Base-by-base conservation (phyloP, 2,329 filamentous ascomycete species). In the Fusarium sororula region DNA sequence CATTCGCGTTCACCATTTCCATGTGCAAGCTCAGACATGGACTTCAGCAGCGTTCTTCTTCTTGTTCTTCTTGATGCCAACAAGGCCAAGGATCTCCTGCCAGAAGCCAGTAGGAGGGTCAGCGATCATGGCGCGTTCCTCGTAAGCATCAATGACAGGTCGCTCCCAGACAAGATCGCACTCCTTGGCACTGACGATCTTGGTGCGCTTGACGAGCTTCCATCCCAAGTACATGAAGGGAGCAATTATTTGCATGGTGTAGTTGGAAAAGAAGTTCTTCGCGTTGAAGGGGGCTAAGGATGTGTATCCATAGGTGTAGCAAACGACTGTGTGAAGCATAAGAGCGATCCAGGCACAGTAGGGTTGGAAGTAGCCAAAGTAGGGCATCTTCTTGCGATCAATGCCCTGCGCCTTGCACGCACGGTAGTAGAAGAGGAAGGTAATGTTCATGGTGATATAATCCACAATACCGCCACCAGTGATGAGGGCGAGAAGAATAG, bases 201-300 rank as follows among this genome's bases (percentile, higher is more conserved):
- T 86, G 4, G 89, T 91, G 41, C 82, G 83, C 81, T 88, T 87
- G 76, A 89, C 28, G 7, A 91, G 15, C 80, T 92, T 92, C 87
- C 88, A 92, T 70, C 83, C 83, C 9, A 84, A 41, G 73, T 85
- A 90, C 35, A 87, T 79, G 54, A 88, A 79, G 3, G 83, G 82
- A 0, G 84, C 84, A 11, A 89, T 78, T 22, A 88, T 77, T 35
- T 85, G 78, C 84, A 88, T 87, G 26, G 84, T 85, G 78, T 88
- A 88, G 81, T 87, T 87, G 15, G 83, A 81, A 68, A 85, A 79
- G 71, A 85, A 83, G 60, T 79, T 82, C 6, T 82, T 78, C 18
- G 83, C 79, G 22, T 80, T 75, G 84, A 89, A 90, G 5, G 88
- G 88, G 24, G 85, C 87, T 78, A 86, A 85, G 0, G 83, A 79